Evolutionary conservation across 805 yeast species (phyloP).

Genomic region (Tetrapisispora iriomotensis): DNA sequence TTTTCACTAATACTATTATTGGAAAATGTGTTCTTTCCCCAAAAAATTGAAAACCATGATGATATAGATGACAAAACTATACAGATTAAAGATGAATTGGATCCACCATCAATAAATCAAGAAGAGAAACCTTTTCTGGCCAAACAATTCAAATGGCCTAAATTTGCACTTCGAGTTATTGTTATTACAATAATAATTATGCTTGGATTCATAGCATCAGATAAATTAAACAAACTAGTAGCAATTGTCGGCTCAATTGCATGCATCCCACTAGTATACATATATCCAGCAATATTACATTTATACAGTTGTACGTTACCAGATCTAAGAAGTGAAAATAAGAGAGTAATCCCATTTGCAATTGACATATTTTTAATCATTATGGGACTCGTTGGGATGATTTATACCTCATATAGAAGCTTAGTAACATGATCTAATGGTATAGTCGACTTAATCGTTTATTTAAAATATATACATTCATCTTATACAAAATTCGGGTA

Average conservation of each 20-base stretch:
- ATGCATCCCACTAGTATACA: slow-evolving; percentile 75
- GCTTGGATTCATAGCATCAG: slow-evolving; percentile 59
- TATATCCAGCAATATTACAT: slow-evolving; percentile 76
- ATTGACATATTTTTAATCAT: slow-evolving; percentile 41
- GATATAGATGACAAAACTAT: background rate
- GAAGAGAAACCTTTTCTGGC: no score
- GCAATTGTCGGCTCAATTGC: slow-evolving; percentile 79
- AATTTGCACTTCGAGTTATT: slow-evolving; percentile 45
- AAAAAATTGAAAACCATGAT: background rate
- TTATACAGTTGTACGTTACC: slow-evolving; percentile 39
- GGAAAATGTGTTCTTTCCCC: slow-evolving; percentile 51
- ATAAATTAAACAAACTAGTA: slow-evolving; percentile 61
- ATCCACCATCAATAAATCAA: slow-evolving; percentile 5
- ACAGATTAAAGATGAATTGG: slow-evolving; percentile 45
- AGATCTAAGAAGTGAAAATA: slow-evolving; percentile 5
- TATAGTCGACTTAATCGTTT: no score
- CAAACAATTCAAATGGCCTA: slow-evolving; percentile 48
- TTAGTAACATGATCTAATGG: slow-evolving; percentile 17
- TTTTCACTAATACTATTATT: slow-evolving; percentile 70
- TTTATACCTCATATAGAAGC: slow-evolving; percentile 58
- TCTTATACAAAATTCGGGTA: no score
- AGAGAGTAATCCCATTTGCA: slow-evolving; percentile 22
- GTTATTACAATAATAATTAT: slow-evolving; percentile 46
- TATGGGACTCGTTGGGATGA: slow-evolving; percentile 53
- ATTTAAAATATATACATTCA: no score